Conservation (phyloP, 345 rosid species). For the Fremontodendron californicum region DNA sequence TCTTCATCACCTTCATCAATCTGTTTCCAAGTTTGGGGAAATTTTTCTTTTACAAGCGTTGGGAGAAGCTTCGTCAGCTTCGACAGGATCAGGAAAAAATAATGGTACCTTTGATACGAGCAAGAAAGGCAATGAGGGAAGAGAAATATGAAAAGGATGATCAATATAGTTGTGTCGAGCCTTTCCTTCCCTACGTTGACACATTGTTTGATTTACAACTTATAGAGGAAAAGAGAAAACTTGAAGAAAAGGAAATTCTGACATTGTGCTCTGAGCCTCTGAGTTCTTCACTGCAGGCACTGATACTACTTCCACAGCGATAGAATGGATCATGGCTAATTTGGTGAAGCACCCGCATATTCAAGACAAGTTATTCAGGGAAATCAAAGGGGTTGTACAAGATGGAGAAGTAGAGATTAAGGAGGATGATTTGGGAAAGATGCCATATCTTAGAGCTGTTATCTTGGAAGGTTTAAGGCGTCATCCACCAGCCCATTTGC, state of each 20-base stretch:
- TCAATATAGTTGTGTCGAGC: not conserved
- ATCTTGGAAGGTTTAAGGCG: not conserved
- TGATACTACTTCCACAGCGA: not conserved
- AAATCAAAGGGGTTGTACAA: not conserved
- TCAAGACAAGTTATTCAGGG: slow-evolving; percentile 1
- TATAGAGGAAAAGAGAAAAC: not conserved
- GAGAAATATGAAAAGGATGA: not conserved
- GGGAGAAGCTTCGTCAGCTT: slow-evolving; percentile 2
- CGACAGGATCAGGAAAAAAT: not conserved
- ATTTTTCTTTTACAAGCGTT: not conserved
- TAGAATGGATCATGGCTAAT: not conserved
- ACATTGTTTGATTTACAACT: not conserved
- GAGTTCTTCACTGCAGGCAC: not conserved
- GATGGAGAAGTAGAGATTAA: not conserved
- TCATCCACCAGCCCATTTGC: not conserved
- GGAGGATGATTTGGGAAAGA: not conserved
- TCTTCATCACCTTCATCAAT: not conserved
- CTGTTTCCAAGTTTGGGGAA: slow-evolving; percentile 16
- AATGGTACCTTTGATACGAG: not conserved
- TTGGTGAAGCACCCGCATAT: slow-evolving; percentile 5
- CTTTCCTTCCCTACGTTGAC: not conserved
- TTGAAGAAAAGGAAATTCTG: not conserved
- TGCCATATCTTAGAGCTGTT: not conserved
- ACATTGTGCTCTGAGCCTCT: slow-evolving; percentile 6
- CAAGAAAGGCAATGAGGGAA: not conserved